These are phyloP conservation scores for Euphorbia schlechtendalii DNA, from an alignment of 441 rosid genomes.

Conservation along the genomic window DNA sequence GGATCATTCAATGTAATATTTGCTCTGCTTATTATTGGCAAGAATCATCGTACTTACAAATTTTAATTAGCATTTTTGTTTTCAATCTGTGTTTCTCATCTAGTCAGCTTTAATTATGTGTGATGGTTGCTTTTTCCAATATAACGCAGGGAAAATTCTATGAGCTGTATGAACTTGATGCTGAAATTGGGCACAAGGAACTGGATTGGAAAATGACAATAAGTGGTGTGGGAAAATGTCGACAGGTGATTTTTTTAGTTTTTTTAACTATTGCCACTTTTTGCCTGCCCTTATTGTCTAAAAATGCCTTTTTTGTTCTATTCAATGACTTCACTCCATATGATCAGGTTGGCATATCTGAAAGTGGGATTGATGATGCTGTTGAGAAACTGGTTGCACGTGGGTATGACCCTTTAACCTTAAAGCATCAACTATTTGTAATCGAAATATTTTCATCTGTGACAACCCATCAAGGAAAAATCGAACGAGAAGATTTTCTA, in stretches of 20 bases:
- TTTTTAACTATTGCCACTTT: conserved; percentile 1
- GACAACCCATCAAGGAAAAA: not conserved
- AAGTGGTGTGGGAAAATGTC: conserved; percentile 95
- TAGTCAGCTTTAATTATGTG: conserved; percentile 10
- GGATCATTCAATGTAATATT: not conserved
- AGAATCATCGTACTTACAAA: not conserved
- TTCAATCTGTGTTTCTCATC: not conserved
- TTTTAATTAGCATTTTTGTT: not conserved
- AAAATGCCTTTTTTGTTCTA: not conserved
- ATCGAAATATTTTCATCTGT: not conserved
- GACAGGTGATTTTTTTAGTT: conserved; percentile 53
- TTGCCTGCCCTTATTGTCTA: not conserved
- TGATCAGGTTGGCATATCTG: conserved; percentile 79
- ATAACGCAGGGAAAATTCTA: conserved; percentile 76
- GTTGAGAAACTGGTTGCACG: conserved; percentile 84
- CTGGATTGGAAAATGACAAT: conserved; percentile 94
- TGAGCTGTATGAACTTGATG: conserved; percentile 96
- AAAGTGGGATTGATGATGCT: conserved; percentile 89
- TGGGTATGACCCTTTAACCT: conserved; percentile 49
- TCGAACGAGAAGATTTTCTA: not conserved
- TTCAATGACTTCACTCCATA: conserved; percentile 8
- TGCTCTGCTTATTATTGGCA: too few relatives aligned
- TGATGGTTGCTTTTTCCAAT: conserved; percentile 7
- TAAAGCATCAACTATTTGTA: not conserved
- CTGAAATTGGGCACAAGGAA: conserved; percentile 92